Base-by-base conservation (phyloP, 352 stramenopile genomes). In the Phytophthora pistaciae region DNA sequence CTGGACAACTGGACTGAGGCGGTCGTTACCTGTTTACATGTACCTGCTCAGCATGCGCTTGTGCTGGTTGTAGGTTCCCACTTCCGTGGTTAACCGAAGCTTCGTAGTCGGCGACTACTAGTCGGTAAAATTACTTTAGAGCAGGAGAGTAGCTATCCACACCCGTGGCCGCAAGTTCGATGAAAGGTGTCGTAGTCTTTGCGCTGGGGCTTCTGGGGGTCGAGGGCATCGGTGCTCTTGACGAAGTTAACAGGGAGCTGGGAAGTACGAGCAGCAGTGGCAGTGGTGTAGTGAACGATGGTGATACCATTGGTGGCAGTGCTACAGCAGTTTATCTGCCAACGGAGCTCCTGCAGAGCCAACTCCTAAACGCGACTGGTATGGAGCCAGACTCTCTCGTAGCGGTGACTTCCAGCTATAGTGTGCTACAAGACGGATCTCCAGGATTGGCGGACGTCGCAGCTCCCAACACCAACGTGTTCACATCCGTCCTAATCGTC, bases 401-500 rank as follows among this genome's bases (percentile, higher is more conserved):
- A 10, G 44, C 44, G 18, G 60, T 66, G 11, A 16, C 48, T 23
- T 53, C 60, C 23, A 66, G 31, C 49, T 66, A 66, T 21, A 36
- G 25, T 9, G 49, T 23, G 13, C 31, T 66, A 3, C 27, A 54
- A 5, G 23, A 63, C 8, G 40, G 52, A 23, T 63, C 56, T 54
- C 44, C 31, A 40, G 40, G 14, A 2, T 25, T 59, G 29, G 14
- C 25, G 14, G 18, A 38, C 29, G 6, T 59, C 13, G 20, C 27
- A 4, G 10, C 53, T 23, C 16, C 53, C 16, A 42, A 44, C 29
- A 23, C 53, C 7, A 29, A 23, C 23, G 16, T 59, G 4, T 44
- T 44, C 53, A 29, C 53, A 20, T 59, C 53, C 53, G 27, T 59
- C 21, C 53, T 59, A 7, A 59, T 59, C 29, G 29, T 59, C 0